Base-by-base conservation (phyloP, 2,329 filamentous ascomycete species). In the Capronia epimyces region DNA sequence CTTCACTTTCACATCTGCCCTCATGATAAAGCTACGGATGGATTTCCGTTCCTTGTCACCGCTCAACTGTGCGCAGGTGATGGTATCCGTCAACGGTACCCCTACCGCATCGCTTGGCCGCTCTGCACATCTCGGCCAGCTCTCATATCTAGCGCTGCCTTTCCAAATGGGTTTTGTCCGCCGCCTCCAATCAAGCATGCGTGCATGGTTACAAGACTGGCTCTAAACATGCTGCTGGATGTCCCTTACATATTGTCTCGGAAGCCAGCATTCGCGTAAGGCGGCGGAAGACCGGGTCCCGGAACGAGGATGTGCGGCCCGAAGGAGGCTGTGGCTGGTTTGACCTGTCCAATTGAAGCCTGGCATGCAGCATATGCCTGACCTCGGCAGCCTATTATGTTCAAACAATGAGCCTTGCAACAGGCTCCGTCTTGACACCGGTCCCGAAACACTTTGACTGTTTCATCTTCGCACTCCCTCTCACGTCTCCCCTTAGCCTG, bases 161-260 rank as follows among this genome's bases (percentile, higher is more conserved):
- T 39, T 53, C 44, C 50, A 51, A 57, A 49, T 53, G 54, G 54
- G 49, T 25, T 50, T 31, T 34, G 22, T 45, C 49, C 51, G 48
- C 48, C 31, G 49, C 29, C 25, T 34, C 24, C 8, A 31, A 46
- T 52, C 49, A 55, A 55, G 49, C 20, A 31, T 18, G 42, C 25
- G 45, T 43, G 46, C 24, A 40, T 22, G 24, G 16, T 50, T 43
- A 43, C 37, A 47, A 31, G 20, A 46, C 21, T 34, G 42, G 37
- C 39, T 39, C 34, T 48, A 53, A 41, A 25, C 46, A 46, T 37
- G 20, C 45, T 34, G 37, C 31, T 39, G 44, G 43, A 37, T 42
- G 53, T 43, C 37, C 25, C 21, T 46, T 47, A 46, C 24, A 40
- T 24, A 2, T 29, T 49, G 40, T 43, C 27, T 42, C n/a, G 39